Evolutionary conservation across 2,329 filamentous ascomycete species (phyloP).

Genomic region (Pezicula rhizophila): DNA sequence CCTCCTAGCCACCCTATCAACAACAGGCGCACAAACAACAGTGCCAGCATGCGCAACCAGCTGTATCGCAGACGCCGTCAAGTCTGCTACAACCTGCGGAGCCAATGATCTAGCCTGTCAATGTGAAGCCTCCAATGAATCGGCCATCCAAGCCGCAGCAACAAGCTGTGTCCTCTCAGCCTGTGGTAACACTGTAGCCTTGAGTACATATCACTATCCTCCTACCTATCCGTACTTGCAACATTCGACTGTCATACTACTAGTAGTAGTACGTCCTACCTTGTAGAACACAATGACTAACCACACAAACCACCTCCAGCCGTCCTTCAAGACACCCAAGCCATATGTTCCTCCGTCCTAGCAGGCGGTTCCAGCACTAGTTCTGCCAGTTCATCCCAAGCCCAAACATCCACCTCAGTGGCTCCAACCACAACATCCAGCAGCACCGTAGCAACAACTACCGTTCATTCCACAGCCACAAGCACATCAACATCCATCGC

Average conservation of each 20-base stretch:
- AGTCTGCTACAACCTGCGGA: slow-evolving; percentile 13
- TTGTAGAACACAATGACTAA: background rate
- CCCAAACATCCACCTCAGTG: too few species aligned
- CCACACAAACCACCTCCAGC: too few species aligned
- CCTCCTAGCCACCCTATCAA: slow-evolving; percentile 10
- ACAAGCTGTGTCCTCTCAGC: slow-evolving; percentile 15
- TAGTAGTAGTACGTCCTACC: background rate
- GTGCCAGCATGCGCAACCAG: slow-evolving; percentile 17
- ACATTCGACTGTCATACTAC: too few species aligned
- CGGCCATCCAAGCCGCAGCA: slow-evolving; percentile 14
- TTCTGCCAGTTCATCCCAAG: too few species aligned
- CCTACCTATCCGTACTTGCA: background rate
- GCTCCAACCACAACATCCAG: background rate
- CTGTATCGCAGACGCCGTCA: slow-evolving; percentile 16
- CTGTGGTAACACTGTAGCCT: slow-evolving; percentile 12
- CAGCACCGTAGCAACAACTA: background rate
- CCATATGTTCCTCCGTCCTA: too few species aligned
- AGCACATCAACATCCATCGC: too few species aligned
- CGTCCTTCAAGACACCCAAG: too few species aligned
- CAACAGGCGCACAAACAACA: slow-evolving; percentile 2
- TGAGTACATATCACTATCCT: slow-evolving; percentile 10
- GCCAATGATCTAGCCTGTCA: slow-evolving; percentile 15
- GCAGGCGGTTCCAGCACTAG: too few species aligned
- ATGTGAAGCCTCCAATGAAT: slow-evolving; percentile 12
- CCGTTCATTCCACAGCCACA: too few species aligned